Evolutionary conservation across 805 yeast genomes (phyloP).

Genomic region (Hanseniaspora clermontiae): DNA sequence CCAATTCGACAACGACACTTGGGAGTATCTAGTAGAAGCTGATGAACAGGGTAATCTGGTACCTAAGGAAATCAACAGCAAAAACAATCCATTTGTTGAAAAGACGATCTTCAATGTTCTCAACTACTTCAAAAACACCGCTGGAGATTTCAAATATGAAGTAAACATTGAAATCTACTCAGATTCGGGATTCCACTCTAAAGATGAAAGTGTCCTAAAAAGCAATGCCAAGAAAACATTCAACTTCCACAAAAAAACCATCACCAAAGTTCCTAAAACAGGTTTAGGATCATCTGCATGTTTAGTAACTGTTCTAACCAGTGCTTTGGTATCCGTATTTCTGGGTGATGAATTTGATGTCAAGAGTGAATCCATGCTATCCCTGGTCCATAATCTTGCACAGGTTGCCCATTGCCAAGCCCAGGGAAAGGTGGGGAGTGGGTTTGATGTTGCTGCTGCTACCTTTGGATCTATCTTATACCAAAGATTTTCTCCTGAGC

Average conservation of each 20-base stretch:
- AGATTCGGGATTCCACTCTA: constrained; percentile 84
- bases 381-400: constrained; percentile 62
- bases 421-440: constrained; percentile 91
- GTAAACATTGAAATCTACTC: constrained; percentile 55
- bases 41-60: constrained; percentile 16
- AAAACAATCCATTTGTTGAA: constrained; percentile 60
- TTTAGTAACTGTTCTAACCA: constrained; percentile 63
- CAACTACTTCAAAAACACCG: constrained; percentile 33
- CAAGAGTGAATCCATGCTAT: constrained; percentile 18
- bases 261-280: constrained; percentile 73
- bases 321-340: constrained; percentile 45
- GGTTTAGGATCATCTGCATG: constrained; percentile 97
- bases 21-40: constrained; percentile 41
- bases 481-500: constrained; percentile 53
- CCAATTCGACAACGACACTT: constrained; percentile 58
- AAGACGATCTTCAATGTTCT: constrained; percentile 46
- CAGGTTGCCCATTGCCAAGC: constrained; percentile 89
- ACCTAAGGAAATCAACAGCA: constrained; percentile 26
- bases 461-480: constrained; percentile 80
- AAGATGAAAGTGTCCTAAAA: constrained; percentile 33
- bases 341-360: constrained; percentile 31
- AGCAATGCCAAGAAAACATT: constrained; percentile 35
- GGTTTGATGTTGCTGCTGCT: constrained; percentile 95
- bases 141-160: constrained; percentile 19
- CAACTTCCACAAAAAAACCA: constrained; percentile 45